A percentile compares a stretch with the other conserved stretches of the same genome.
These are phyloP conservation scores for Botryotinia calthae DNA, from an alignment of 2,329 filamentous ascomycete species.

Conservation along the genomic window DNA sequence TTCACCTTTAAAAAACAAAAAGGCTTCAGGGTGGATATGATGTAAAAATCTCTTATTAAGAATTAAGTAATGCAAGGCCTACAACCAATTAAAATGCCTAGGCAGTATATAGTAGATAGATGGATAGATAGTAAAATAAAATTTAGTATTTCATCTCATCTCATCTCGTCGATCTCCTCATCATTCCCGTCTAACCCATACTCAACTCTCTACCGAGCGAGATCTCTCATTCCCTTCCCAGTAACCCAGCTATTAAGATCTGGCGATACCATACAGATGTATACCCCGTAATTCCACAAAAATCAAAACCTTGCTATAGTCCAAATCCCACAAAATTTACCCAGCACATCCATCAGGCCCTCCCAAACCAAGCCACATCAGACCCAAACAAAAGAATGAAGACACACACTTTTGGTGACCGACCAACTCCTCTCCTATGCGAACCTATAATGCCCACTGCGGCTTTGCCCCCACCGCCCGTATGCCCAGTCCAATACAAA, in stretches of 20 bases:
- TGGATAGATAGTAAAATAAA: slow-evolving; percentile 8
- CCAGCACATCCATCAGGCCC: not conserved
- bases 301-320: slow-evolving; percentile 1
- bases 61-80: slow-evolving; percentile 3
- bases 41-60: slow-evolving; percentile 11
- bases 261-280: slow-evolving; percentile 9
- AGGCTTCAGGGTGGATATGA: not conserved
- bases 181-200: slow-evolving; percentile 9
- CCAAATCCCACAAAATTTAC: slow-evolving; percentile 4
- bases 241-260: slow-evolving; percentile 12
- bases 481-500: slow-evolving; percentile 6
- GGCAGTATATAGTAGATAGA: not conserved
- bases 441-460: slow-evolving; percentile 10
- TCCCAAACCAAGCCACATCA: slow-evolving; percentile 4
- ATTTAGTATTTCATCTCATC: slow-evolving; percentile 15
- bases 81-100: not conserved
- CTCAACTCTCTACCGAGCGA: not conserved
- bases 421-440: slow-evolving; percentile 15
- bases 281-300: slow-evolving; percentile 4
- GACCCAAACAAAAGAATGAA: slow-evolving; percentile 8
- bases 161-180: slow-evolving; percentile 7
- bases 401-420: slow-evolving; percentile 4
- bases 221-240: not conserved
- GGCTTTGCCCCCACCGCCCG: slow-evolving; percentile 4
- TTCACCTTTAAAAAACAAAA: not conserved